These are phyloP conservation scores for Vanilla planifolia DNA, from an alignment of 106 monocot species.

Conservation along the genomic window DNA sequence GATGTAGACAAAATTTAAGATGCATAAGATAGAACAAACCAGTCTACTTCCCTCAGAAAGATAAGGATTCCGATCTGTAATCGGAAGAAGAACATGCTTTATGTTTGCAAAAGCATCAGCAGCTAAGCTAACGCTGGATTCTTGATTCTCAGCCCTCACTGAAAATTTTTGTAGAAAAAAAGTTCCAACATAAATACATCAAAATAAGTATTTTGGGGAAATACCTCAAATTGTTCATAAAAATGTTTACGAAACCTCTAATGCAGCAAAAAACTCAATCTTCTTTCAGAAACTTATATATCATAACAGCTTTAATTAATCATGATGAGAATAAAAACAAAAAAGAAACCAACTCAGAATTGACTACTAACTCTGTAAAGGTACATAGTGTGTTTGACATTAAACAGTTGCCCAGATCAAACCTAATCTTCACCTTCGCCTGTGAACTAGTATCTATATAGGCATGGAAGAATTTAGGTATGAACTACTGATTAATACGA, in stretches of 20 bases:
- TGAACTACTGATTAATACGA: too few species aligned
- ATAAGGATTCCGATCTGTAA: conserved; percentile 27
- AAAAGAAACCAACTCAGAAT: too few species aligned
- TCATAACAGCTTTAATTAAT: background rate
- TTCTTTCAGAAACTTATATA: background rate
- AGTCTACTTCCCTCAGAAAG: conserved; percentile 27
- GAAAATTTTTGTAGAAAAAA: conserved; percentile 3
- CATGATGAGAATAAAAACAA: background rate
- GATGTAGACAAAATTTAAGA: background rate
- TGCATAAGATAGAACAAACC: conserved; percentile 9
- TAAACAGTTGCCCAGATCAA: too few species aligned
- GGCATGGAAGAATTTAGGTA: too few species aligned
- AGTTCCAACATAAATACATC: background rate
- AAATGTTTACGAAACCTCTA: background rate
- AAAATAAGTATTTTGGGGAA: background rate
- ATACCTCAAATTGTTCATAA: background rate
- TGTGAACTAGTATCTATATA: too few species aligned
- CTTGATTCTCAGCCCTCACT: conserved; percentile 19
- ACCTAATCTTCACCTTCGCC: too few species aligned
- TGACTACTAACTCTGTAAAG: too few species aligned
- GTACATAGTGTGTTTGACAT: too few species aligned
- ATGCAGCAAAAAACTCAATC: background rate
- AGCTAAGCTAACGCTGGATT: conserved; percentile 14
- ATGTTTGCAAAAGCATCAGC: conserved; percentile 26
- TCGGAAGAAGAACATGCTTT: conserved; percentile 30